These are phyloP conservation scores for Brachypodium distachyon DNA, from an alignment of 202 grass and related monocot species.

Conservation along the genomic window DNA sequence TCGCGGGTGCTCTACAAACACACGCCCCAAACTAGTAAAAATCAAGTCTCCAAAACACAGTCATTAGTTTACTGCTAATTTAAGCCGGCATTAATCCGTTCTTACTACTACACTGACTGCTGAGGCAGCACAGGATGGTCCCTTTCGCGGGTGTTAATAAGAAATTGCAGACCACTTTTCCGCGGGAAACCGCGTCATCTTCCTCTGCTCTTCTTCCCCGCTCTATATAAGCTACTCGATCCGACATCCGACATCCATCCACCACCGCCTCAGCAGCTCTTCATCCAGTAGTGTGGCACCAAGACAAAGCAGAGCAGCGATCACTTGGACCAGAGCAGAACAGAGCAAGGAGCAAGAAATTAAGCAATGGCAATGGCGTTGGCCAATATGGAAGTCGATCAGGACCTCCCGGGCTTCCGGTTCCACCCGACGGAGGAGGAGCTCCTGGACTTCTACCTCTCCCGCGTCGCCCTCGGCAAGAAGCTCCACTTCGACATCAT, in stretches of 20 bases:
- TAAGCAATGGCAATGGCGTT: not conserved
- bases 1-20: not conserved
- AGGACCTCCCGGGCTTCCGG: constrained; percentile 70
- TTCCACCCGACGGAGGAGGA: constrained; percentile 97
- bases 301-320: not conserved
- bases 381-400: constrained; percentile 13
- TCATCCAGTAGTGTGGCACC: not conserved
- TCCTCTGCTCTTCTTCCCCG: not conserved
- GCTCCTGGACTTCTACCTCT: constrained; percentile 79
- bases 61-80: not conserved
- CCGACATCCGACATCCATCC: too few relatives aligned
- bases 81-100: not conserved
- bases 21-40: not conserved
- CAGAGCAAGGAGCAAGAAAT: not conserved
- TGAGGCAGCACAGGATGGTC: not conserved
- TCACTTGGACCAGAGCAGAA: not conserved
- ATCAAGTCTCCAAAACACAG: not conserved
- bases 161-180: constrained; percentile 5
- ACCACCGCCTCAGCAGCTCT: not conserved
- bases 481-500: constrained; percentile 78
- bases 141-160: not conserved
- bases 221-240: constrained; percentile 5
- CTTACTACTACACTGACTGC: not conserved
- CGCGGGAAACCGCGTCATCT: constrained; percentile 13
- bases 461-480: constrained; percentile 40